Percentiles rank a stretch among this genome's conserved stretches.
phyloP scores from a whole-genome alignment of 225 moss, liverwort and hornwort species.

The Marchantia polymorpha region DNA sequence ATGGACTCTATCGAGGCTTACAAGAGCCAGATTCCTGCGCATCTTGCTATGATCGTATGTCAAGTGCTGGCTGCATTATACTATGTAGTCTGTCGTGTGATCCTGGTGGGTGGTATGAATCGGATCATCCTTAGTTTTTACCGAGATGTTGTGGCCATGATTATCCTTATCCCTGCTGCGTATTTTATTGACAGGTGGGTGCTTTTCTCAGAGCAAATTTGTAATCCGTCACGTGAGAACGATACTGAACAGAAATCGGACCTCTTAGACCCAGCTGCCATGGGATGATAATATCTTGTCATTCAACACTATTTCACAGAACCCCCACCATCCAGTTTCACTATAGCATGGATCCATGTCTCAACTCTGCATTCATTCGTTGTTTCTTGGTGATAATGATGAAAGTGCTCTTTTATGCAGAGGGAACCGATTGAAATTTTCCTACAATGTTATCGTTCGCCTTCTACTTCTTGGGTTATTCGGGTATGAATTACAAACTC shows the following conservation, averaged over 20 bases:
- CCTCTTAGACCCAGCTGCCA: too few species aligned
- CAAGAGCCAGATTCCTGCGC: constrained; percentile 48
- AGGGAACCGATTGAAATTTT: constrained; percentile 52
- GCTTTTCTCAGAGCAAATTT: background rate
- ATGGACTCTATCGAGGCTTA: background rate
- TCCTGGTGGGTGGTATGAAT: constrained; percentile 50
- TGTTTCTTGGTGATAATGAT: background rate
- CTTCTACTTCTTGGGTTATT: constrained; percentile 64
- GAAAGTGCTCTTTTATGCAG: constrained; percentile 34
- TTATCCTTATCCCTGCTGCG: constrained; percentile 63
- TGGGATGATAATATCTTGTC: too few species aligned
- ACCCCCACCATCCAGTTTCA: too few species aligned
- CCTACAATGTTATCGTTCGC: constrained; percentile 44
- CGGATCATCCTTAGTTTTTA: constrained; percentile 63
- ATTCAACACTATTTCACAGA: too few species aligned
- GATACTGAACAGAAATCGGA: background rate
- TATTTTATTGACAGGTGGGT: constrained; percentile 62
- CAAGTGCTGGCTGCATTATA: constrained; percentile 57
- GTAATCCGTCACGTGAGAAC: background rate
- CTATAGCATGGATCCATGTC: too few species aligned
- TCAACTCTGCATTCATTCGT: too few species aligned
- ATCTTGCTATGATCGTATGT: constrained; percentile 54
- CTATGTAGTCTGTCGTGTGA: constrained; percentile 52
- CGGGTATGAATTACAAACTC: constrained; percentile 38
- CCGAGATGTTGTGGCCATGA: constrained; percentile 59